phyloP scores from a whole-genome alignment of 169 alveolate species.

The Condylostoma magnum region DNA sequence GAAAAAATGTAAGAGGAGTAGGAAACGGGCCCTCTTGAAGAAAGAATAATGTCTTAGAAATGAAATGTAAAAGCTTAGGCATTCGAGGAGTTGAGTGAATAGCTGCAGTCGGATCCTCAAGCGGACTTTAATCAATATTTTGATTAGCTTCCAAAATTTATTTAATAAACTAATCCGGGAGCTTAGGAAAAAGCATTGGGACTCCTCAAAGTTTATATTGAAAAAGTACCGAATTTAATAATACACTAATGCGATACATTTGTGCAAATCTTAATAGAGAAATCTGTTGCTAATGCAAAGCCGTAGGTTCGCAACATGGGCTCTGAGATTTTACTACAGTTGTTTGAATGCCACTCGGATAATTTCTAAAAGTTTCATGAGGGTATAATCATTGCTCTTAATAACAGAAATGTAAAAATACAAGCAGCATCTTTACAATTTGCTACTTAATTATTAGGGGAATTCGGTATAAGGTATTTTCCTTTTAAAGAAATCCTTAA shows the following conservation, averaged over 20 bases:
- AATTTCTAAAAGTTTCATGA: constrained; percentile 7
- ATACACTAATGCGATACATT: background rate
- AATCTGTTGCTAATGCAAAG: constrained; percentile 44
- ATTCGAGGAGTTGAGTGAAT: constrained; percentile 35
- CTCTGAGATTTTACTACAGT: constrained; percentile 8
- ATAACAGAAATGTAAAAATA: constrained; percentile 27
- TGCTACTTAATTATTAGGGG: constrained; percentile 30
- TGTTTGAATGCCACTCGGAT: constrained; percentile 14
- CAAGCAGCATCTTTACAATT: constrained; percentile 26
- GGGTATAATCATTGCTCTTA: background rate
- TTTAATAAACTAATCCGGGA: constrained; percentile 47
- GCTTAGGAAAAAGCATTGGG: constrained; percentile 51
- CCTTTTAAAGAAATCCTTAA: constrained; percentile 48
- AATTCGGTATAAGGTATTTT: constrained; percentile 55
- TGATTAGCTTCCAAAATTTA: constrained; percentile 27
- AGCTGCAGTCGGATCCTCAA: constrained; percentile 14
- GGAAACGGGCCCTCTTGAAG: constrained; percentile 39
- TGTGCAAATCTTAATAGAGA: constrained; percentile 41
- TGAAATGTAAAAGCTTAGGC: constrained; percentile 48
- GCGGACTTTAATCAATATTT: constrained; percentile 29
- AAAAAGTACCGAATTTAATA: constrained; percentile 21
- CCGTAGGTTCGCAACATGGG: background rate
- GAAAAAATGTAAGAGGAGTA: constrained; percentile 17
- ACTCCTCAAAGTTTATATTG: constrained; percentile 33
- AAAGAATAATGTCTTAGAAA: constrained; percentile 37